Evolutionary conservation across 139 green algal genomes (phyloP), one percentile per base, ranked within the genome.

Genomic region (Haematococcus lacustris): DNA sequence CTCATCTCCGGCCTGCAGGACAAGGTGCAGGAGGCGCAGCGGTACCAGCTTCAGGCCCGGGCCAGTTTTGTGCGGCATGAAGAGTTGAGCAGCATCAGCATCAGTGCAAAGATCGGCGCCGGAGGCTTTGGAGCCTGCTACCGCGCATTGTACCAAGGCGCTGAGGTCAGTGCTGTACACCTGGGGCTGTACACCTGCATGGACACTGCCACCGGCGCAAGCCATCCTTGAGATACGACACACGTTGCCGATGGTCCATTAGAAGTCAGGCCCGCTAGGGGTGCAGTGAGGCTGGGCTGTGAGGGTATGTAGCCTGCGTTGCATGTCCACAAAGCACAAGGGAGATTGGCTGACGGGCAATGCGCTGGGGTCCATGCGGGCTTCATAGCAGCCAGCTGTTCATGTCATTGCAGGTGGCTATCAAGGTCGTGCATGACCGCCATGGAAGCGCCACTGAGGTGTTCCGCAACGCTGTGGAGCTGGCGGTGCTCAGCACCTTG

Each of bases 1-100:
- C 68, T 80, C 28, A 80, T 80, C 68, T 64, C 33, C 43, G 74
- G 74, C 0, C 62, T 80, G 59, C 74, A 75, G 68, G 74, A 75
- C 62, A 51, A 53, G 0, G 74, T 79, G 60, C 74, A 75, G 62
- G 68, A 75, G 62, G 68, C 68, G 23, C 74, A 80, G 74, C 74
- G 74, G 68, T 60, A 72, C 47, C 43, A 35, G 1, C 50, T 80
- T n/a, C n/a, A n/a, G n/a, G n/a, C n/a, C 51, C 68, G 68, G 38
- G 66, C 61, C 0, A 28, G 66, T 21, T 35, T 68, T 33, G 43
- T 21, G n/a, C 66, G 68, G 25, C 68, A 60, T 25, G 68, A 80
- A 39, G 74, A 80, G 62, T 50, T 80, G 61, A 60, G 47, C n/a
- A 53, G 47, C 47, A 75, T 80, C 37, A 39, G n/a, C 47, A 72